Percentiles rank a stretch among this genome's conserved stretches.
Evolutionary conservation across 202 grass and related monocot genomes (phyloP).

Genomic region (Carex sylvatica): DNA sequence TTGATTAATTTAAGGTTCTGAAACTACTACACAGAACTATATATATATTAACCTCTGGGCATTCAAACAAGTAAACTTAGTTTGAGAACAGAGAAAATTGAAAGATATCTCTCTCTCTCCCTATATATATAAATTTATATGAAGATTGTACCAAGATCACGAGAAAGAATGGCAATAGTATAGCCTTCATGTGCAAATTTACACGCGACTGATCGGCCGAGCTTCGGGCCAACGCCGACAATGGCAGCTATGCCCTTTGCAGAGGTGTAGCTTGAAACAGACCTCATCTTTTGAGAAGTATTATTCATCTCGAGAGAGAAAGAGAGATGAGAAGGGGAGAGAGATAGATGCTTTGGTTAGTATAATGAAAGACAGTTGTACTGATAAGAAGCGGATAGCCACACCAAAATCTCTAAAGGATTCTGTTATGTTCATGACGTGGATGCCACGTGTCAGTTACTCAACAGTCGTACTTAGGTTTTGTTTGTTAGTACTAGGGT

Average conservation of each 20-base stretch:
- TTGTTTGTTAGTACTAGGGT: too few relatives aligned
- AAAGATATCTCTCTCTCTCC: background rate
- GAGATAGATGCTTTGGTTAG: background rate
- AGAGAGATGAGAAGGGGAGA: background rate
- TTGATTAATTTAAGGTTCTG: background rate
- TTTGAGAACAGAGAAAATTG: background rate
- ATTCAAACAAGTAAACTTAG: background rate
- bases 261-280: conserved; percentile 58
- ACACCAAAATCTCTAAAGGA: background rate
- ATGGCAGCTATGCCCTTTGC: conserved; percentile 81
- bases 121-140: background rate
- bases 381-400: conserved; percentile 8
- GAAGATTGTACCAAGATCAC: conserved; percentile 51
- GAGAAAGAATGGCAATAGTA: conserved; percentile 87
- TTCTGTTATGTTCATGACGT: background rate
- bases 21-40: background rate
- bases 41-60: background rate
- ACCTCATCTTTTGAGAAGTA: conserved; percentile 40
- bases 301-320: conserved; percentile 9
- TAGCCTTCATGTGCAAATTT: conserved; percentile 90
- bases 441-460: background rate
- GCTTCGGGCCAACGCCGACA: conserved; percentile 76
- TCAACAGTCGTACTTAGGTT: background rate
- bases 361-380: conserved; percentile 15
- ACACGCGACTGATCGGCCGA: conserved; percentile 71